Base-by-base conservation (phyloP, 352 stramenopile species). In the Blastocystis sp. region DNA sequence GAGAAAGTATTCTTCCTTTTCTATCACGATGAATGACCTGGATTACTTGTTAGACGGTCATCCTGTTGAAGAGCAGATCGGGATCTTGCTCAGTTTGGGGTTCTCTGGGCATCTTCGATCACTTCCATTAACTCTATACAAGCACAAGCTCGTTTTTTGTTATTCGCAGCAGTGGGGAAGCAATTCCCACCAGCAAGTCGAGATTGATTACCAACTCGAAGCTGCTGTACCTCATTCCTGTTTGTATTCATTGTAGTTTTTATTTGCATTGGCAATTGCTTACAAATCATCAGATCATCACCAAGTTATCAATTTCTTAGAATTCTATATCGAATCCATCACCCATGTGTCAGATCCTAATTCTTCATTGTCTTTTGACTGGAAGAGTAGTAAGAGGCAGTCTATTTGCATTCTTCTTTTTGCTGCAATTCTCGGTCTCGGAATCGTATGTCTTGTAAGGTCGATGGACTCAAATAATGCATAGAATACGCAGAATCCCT, bases 341-440 rank as follows among this genome's bases (percentile, higher is more conserved):
- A n/a, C 8, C 9, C 18, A 59, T 56, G 24, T 37, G 55, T 54
- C 30, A 13, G 16, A 53, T 26, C 20, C 68, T 9, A 59, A 34
- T n/a, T 24, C 20, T 56, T 16, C 53, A 11, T 20, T 79, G 20
- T 63, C 30, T 6, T 79, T 63, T n/a, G 39, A 54, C 13, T 79
- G 68, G 68, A 79, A 55, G 43, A 54, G n/a, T n/a, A 18, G 41
- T 13, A 59, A 79, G 20, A 30, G 24, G 30, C 20, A 79, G 5
- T 54, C 68, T 18, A 79, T 79, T 62, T 26, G 30, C 30, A 26
- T 34, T 62, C 43, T 79, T 18, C 68, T 79, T 8, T 79, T 79
- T 79, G 68, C 37, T 79, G n/a, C 34, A 8, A 56, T 79, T 79
- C 34, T 79, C 6, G 68, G 68, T 39, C 16, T 79, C 4, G 68